Percentiles rank a stretch among this genome's conserved stretches.
Evolutionary conservation across 441 rosid genomes (phyloP).

Genomic region (Lagerstroemia fauriei): DNA sequence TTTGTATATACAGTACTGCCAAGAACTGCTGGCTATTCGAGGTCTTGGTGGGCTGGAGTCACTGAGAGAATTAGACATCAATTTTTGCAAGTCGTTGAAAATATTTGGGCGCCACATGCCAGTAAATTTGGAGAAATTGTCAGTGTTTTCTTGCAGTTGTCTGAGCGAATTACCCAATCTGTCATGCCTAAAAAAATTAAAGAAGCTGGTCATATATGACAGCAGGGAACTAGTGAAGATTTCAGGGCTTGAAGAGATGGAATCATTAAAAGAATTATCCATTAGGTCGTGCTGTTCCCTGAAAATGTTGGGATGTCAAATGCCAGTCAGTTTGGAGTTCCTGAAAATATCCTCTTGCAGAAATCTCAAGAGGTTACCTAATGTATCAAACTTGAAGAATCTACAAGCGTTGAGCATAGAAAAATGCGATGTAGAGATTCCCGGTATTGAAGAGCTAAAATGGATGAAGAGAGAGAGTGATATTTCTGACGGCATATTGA

Average conservation of each 20-base stretch:
- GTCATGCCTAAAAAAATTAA: background rate
- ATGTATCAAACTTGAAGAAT: too few species aligned
- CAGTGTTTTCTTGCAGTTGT: background rate
- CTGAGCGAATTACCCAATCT: background rate
- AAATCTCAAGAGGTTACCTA: too few species aligned
- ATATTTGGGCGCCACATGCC: background rate
- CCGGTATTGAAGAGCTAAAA: too few species aligned
- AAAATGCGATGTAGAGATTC: too few species aligned
- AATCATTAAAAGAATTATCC: background rate
- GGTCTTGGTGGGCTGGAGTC: background rate
- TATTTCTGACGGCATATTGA: too few species aligned
- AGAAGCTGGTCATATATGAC: background rate
- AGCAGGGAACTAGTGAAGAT: background rate
- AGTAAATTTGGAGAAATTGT: background rate
- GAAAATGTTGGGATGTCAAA: background rate
- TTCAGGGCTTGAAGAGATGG: background rate
- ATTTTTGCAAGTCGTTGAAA: background rate
- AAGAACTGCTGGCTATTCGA: background rate
- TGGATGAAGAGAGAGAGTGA: too few species aligned
- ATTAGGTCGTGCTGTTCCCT: background rate
- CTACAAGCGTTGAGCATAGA: too few species aligned
- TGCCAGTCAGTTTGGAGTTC: background rate
- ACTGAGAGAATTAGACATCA: background rate
- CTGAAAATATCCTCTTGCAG: too few species aligned
- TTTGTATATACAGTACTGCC: background rate